These are phyloP conservation scores for Mangifera indica DNA, from an alignment of 345 rosid genomes.

Conservation along the genomic window DNA sequence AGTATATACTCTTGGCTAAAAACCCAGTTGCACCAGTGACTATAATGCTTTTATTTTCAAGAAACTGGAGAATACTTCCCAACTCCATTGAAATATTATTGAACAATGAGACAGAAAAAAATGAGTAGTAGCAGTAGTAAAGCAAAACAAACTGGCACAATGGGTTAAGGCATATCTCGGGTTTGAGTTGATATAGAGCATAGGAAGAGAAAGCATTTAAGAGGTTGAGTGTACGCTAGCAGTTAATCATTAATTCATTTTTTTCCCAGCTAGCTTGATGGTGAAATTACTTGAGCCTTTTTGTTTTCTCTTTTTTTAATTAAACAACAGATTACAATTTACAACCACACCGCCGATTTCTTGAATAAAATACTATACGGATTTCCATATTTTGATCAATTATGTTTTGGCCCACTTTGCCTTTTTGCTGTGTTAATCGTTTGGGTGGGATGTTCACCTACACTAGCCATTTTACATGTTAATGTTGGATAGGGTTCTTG, in stretches of 20 bases:
- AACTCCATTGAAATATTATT: constrained; percentile 42
- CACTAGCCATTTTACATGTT: background rate
- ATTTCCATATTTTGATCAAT: too few relatives aligned
- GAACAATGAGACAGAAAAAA: background rate
- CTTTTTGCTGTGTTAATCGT: background rate
- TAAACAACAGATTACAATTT: background rate
- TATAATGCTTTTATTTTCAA: constrained; percentile 52
- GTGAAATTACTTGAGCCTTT: background rate
- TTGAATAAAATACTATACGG: too few relatives aligned
- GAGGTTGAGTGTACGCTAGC: constrained; percentile 33
- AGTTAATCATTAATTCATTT: background rate
- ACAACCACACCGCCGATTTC: background rate
- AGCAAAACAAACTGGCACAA: too few relatives aligned
- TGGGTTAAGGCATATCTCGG: too few relatives aligned
- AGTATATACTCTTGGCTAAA: constrained; percentile 50
- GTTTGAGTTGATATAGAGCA: background rate
- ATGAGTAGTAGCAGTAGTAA: background rate
- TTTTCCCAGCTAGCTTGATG: constrained; percentile 4
- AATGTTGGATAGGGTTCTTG: constrained; percentile 1
- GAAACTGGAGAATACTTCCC: constrained; percentile 51
- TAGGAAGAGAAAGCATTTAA: constrained; percentile 1
- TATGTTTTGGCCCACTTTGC: too few relatives aligned
- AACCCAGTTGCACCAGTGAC: constrained; percentile 68
- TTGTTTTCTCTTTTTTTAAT: background rate
- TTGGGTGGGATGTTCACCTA: constrained; percentile 12